phyloP scores from a whole-genome alignment of 2,329 filamentous ascomycete species.

The Sclerotinia sclerotiorum region DNA sequence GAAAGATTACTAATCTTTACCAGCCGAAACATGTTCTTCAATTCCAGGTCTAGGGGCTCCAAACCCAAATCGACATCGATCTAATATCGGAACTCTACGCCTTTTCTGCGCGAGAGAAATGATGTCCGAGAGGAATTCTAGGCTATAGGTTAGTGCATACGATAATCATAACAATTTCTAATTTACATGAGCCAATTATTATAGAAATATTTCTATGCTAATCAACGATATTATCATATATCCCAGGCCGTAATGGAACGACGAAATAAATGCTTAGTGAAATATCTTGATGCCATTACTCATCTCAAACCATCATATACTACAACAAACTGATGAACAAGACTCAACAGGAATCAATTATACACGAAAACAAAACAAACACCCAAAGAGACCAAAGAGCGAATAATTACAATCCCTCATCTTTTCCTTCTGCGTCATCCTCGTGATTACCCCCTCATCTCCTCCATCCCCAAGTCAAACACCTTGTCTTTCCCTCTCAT shows the following conservation, averaged over 20 bases:
- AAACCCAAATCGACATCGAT: too few relatives aligned
- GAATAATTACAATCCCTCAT: background rate
- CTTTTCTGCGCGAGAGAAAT: too few relatives aligned
- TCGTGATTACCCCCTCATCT: background rate
- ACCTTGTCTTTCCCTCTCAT: background rate
- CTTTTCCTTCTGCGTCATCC: background rate
- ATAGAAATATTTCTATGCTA: background rate
- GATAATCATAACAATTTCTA: too few relatives aligned
- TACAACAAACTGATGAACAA: background rate
- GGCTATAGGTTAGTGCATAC: too few relatives aligned
- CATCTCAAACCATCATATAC: background rate
- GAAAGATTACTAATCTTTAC: too few relatives aligned
- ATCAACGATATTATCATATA: background rate
- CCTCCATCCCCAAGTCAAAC: background rate
- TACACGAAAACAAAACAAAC: background rate
- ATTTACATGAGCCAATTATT: too few relatives aligned
- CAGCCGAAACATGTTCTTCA: too few relatives aligned
- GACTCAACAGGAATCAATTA: background rate
- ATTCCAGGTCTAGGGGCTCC: too few relatives aligned
- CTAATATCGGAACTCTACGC: too few relatives aligned
- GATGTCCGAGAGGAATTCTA: too few relatives aligned
- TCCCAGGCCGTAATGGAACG: background rate
- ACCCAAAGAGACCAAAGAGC: background rate
- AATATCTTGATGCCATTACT: background rate
- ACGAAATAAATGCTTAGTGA: background rate